Base-by-base conservation (phyloP, 768 basidiomycete genomes). In the Suillus lakei region DNA sequence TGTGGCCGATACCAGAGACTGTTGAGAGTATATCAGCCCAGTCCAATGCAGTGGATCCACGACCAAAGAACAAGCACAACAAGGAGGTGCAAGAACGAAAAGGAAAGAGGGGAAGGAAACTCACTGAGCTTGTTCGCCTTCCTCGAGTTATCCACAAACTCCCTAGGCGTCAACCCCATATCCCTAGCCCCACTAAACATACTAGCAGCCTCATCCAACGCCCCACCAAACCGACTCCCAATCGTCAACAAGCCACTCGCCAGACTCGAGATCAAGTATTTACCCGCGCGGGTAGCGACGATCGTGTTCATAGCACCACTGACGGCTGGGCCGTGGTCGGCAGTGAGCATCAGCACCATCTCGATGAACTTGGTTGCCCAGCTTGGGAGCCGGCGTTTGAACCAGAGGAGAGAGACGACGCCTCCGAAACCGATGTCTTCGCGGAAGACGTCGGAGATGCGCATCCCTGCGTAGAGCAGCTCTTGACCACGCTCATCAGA, bases 281-380 rank as follows among this genome's bases (percentile, higher is more conserved):
- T 99, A 78, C 97, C 97, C n/a, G 97, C 97, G 81, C 97, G 97
- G 41, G 95, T 91, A 23, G 97, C 96, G 76, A 99, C 96, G 76
- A 99, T 98, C 68, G 97, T 98, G 86, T 98, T 99, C 97, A 99
- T 99, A 26, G 97, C 97, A 81, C 88, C 95, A 78, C 95, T 96
- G n/a, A 98, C 95, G 63, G 95, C 95, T 9, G 96, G 96, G 73
- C 96, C 95, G 81, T 99, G 97, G 79, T 99, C 97, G 68, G 97
- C 97, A 16, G 97, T 99, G 70, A 99, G 86, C 94, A 98, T 97
- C 77, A 99, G 87, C 62, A 98, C 96, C 98, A 99, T 99, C 85
- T 99, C 97, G 77, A 99, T 91, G 86, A 99, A 99, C 83, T 98
- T 99, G 78, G 96, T 91, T 55, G 96, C 97, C 85, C 92, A 97